Base-by-base conservation (phyloP, 139 green algal genomes). In the Chlamydomonas incerta region DNA sequence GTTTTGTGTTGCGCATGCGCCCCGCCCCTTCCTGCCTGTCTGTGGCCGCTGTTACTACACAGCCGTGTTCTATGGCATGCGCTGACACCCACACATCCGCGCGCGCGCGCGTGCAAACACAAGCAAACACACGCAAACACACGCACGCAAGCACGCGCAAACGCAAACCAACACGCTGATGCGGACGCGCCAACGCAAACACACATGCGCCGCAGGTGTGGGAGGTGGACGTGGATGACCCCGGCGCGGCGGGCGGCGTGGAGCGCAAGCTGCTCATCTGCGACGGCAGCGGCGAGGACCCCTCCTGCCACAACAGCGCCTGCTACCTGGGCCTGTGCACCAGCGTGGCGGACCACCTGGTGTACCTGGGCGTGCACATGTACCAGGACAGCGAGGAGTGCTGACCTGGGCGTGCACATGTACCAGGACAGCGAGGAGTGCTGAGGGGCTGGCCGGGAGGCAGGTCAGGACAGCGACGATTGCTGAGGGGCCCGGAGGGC, bases 281-380 rank as follows among this genome's bases (percentile, higher is more conserved):
- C 83, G 95, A 98, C 72, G 90, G 79, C 23, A 93, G 28, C 9
- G 96, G 96, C 3, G 96, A 98, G 81, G 96, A 98, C 87, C 92
- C 93, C 23, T 88, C 80, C 18, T 98, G 96, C 85, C 95, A 98
- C 89, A 96, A 97, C 89, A 91, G 65, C 14, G 91, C 94, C 47
- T 98, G 96, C 92, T 90, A 90, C 52, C 89, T 97, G 76, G 96
- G 96, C 20, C 84, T 98, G 70, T 98, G 96, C 90, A 97, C 93
- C 33, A 75, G 50, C 52, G 80, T 98, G 0, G 79, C 90, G 9
- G 95, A 98, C 87, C 95, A 98, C 76, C 82, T 98, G 70, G 52
- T 88, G 31, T 98, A 98, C 77, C 85, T 97, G 68, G 91, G 90
- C 3, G 74, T 90, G 15, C 58, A 92, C 29, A 95, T 96, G 92